These are phyloP conservation scores for Juglanconis oblonga DNA, from an alignment of 2,329 filamentous ascomycete species.

Conservation along the genomic window DNA sequence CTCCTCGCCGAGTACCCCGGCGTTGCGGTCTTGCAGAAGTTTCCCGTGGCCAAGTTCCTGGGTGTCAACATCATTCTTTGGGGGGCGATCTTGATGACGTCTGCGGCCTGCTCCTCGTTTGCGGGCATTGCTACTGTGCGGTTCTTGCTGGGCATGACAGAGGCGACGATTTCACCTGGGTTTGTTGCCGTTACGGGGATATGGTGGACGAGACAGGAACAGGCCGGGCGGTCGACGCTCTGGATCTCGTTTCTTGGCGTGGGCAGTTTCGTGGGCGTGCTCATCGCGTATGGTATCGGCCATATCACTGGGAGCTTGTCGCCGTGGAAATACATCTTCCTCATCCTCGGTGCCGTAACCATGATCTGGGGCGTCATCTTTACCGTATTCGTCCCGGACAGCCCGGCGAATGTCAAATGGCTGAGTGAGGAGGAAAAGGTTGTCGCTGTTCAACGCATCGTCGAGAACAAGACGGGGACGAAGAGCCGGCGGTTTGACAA, in stretches of 20 bases:
- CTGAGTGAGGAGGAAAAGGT: conserved; percentile 29
- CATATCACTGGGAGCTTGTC: conserved; percentile 27
- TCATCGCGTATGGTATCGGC: conserved; percentile 33
- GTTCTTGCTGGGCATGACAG: conserved; percentile 36
- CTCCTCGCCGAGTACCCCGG: conserved; percentile 27
- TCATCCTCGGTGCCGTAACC: conserved; percentile 32
- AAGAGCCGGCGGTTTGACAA: conserved; percentile 24
- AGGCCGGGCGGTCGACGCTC: conserved; percentile 33
- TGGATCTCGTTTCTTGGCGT: conserved; percentile 38
- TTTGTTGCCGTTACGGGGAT: conserved; percentile 37
- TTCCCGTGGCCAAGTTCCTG: conserved; percentile 21
- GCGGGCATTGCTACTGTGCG: conserved; percentile 31
- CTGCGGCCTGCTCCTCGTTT: conserved; percentile 30
- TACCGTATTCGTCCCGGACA: conserved; percentile 20
- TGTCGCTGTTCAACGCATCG: conserved; percentile 26
- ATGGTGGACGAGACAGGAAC: conserved; percentile 37
- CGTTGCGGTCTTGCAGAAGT: neutral
- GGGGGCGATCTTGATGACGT: conserved; percentile 30
- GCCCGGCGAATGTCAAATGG: conserved; percentile 27
- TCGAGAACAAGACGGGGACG: conserved; percentile 28
- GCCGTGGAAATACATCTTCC: conserved; percentile 34
- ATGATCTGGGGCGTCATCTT: conserved; percentile 21
- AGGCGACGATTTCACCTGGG: conserved; percentile 30
- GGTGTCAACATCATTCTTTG: conserved; percentile 29
- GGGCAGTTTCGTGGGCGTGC: conserved; percentile 31